Base-by-base conservation (phyloP, 805 yeast species). In the Saturnispora dispora region DNA sequence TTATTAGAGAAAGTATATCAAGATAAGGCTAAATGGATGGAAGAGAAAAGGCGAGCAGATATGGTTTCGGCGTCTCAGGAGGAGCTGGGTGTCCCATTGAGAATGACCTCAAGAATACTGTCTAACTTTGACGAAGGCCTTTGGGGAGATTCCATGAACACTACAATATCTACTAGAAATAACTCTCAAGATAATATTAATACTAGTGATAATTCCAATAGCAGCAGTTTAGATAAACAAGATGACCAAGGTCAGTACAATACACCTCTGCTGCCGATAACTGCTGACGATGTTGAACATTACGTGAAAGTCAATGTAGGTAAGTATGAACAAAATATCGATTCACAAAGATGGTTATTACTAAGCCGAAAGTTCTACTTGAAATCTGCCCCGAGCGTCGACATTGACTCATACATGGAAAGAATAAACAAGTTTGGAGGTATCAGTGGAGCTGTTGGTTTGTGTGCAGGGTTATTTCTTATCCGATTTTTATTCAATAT, bases 391-490 rank as follows among this genome's bases (percentile, higher is more conserved):
- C 73, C 73, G 0, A 55, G 64, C 1, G 56, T 69, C 35, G 50
- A 62, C 4, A 42, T 67, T 23, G 45, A 54, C 2, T 47, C 52
- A 2, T 69, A 69, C 50, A 53, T 69, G 35, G 66, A 66, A 25
- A 55, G 73, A 33, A 60, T 69, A 18, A 59, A 65, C 52, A 59
- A 59, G 18, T 64, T 63, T 54, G 54, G 63, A 1, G 53, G 55
- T 3, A 60, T 67, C 11, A 67, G 71, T 5, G 57, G 69, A 1
- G 57, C 71, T 0, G 65, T 62, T 13, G 56, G 64, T 22, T 47
- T 69, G 8, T 57, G 71, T 20, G 64, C 69, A 11, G 60, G 66
- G 5, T 59, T 60, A 46, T 68, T 60, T 45, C 45, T 68, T 8
- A 66, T 65, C 52, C 63, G 65, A 37, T 43, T 62, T 27, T 53